phyloP scores from a whole-genome alignment of 2,329 filamentous ascomycete species.

The Oidium heveae region DNA sequence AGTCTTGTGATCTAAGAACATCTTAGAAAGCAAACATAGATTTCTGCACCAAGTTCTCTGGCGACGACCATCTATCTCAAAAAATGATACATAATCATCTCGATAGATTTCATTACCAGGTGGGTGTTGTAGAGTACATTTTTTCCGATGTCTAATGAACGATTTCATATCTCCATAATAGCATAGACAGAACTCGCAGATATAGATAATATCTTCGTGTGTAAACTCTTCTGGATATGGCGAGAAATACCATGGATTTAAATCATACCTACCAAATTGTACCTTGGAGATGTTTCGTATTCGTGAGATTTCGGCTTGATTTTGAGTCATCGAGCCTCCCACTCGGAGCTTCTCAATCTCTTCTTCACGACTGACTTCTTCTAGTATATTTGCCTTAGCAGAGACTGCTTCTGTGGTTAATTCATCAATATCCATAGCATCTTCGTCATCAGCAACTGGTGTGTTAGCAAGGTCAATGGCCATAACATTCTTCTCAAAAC shows the following conservation, averaged over 20 bases:
- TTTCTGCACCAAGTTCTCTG: constrained; percentile 95
- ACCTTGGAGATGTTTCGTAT: constrained; percentile 87
- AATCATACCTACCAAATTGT: constrained; percentile 75
- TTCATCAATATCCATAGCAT: constrained; percentile 30
- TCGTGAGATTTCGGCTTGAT: constrained; percentile 84
- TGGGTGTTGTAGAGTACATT: constrained; percentile 77
- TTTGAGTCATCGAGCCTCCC: constrained; percentile 94
- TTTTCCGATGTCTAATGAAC: constrained; percentile 64
- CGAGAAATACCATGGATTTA: constrained; percentile 98
- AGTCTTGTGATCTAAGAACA: constrained; percentile 94
- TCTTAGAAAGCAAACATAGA: constrained; percentile 76
- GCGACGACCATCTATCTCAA: constrained; percentile 84
- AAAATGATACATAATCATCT: constrained; percentile 81
- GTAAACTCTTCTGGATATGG: constrained; percentile 81
- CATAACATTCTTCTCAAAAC: constrained; percentile 9
- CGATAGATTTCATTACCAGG: constrained; percentile 97
- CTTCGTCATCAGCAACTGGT: constrained; percentile 12
- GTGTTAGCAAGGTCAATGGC: constrained; percentile 11
- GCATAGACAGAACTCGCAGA: constrained; percentile 88
- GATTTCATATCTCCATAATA: constrained; percentile 70
- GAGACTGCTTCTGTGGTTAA: constrained; percentile 14
- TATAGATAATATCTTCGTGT: constrained; percentile 73
- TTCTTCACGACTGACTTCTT: constrained; percentile 48
- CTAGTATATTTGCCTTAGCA: constrained; percentile 14
- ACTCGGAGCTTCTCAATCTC: constrained; percentile 93